A percentile compares a stretch with the other conserved stretches of the same genome.
Evolutionary conservation across 768 basidiomycete species (phyloP).

Genomic region (Leccinellum albellum): DNA sequence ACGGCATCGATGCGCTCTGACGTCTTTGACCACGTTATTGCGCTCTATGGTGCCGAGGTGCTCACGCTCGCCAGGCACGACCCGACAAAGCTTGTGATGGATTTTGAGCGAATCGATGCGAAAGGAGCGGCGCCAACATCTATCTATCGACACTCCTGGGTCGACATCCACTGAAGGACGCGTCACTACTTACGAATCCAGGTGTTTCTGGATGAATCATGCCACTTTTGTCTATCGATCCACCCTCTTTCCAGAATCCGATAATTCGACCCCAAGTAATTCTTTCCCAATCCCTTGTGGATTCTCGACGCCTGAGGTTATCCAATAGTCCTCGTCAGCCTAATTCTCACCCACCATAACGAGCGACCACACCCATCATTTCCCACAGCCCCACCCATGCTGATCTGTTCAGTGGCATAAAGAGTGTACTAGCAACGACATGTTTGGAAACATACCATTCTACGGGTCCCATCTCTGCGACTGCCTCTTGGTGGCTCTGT

Average conservation of each 20-base stretch:
- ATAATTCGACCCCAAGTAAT: constrained; percentile 69
- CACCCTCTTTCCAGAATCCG: constrained; percentile 61
- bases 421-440: too few species aligned
- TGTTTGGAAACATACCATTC: constrained; percentile 96
- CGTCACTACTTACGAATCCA: constrained; percentile 83
- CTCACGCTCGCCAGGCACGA: constrained; percentile 93
- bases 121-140: constrained; percentile 86
- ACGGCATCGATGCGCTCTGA: constrained; percentile 72
- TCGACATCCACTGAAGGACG: constrained; percentile 80
- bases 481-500: constrained; percentile 86
- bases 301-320: too few species aligned
- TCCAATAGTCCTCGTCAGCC: too few species aligned
- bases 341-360: too few species aligned
- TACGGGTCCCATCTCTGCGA: constrained; percentile 79
- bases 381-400: too few species aligned
- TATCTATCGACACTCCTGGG: constrained; percentile 83
- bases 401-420: too few species aligned
- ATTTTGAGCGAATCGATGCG: constrained; percentile 88
- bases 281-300: too few species aligned
- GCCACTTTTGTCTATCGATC: constrained; percentile 8
- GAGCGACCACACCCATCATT: too few species aligned
- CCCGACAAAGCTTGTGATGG: constrained; percentile 84
- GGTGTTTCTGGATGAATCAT: constrained; percentile 39
- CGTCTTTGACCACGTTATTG: constrained; percentile 86
- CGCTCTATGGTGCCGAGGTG: constrained; percentile 93